Percentiles rank a stretch among this genome's conserved stretches.
Conservation (phyloP, 257 asterid genomes). For the Capsicum baccatum region DNA sequence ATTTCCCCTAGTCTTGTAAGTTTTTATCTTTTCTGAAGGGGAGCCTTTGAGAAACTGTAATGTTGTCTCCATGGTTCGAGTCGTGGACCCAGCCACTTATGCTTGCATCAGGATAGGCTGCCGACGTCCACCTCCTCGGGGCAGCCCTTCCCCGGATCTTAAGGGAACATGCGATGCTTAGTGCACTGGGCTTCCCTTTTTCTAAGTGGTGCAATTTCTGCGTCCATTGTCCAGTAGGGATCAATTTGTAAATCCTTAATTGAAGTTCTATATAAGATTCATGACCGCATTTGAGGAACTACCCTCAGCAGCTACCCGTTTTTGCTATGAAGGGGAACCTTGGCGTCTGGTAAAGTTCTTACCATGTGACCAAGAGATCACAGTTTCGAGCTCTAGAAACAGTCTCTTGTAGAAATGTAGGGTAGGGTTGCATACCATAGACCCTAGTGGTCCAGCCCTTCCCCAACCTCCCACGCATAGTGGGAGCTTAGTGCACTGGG, state of each 20-base stretch:
- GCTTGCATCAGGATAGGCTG: neutral
- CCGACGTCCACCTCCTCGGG: neutral
- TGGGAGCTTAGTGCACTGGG: neutral
- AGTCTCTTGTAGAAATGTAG: neutral
- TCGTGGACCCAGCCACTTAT: neutral
- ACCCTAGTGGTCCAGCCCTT: neutral
- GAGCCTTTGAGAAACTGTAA: neutral
- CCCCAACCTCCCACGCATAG: neutral
- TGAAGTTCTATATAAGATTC: neutral
- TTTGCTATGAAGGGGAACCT: neutral
- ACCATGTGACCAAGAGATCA: neutral
- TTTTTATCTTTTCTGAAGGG: neutral
- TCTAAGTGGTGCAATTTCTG: neutral
- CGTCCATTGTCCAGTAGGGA: neutral
- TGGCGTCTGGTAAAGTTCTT: neutral
- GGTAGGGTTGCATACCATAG: neutral
- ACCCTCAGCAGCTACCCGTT: neutral
- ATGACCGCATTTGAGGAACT: neutral
- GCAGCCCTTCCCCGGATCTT: neutral
- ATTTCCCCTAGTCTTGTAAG: neutral
- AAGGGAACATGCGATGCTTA: neutral
- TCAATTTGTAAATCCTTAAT: neutral
- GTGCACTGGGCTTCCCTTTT: neutral
- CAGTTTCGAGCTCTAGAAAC: neutral
- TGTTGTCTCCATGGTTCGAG: neutral